phyloP scores from a whole-genome alignment of 1,284 basidiomycete species.

The Kalmanozyma brasiliensis region DNA sequence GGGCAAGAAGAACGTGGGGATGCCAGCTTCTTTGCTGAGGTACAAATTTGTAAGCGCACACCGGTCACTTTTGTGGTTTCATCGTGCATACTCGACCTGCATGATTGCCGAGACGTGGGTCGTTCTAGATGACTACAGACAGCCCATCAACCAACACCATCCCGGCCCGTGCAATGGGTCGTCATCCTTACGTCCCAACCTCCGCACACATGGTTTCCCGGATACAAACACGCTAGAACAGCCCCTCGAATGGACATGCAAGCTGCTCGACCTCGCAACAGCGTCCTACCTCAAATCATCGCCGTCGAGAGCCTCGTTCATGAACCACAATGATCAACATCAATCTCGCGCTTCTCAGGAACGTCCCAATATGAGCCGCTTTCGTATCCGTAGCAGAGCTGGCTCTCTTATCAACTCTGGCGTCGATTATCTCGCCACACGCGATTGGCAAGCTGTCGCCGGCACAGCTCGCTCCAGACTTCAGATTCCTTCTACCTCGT shows the following conservation, averaged over 20 bases:
- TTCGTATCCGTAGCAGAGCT: constrained; percentile 37
- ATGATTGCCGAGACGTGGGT: constrained; percentile 1
- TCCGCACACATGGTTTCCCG: not conserved
- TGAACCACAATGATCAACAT: constrained; percentile 25
- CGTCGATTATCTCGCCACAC: constrained; percentile 37
- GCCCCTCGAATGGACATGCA: constrained; percentile 7
- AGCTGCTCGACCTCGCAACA: constrained; percentile 1
- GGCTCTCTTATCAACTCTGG: constrained; percentile 33
- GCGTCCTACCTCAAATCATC: not conserved
- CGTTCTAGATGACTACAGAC: no score
- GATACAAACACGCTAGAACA: not conserved
- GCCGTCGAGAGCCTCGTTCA: constrained; percentile 5
- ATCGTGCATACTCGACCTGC: not conserved
- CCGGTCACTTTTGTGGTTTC: constrained; percentile 1
- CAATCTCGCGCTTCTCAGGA: constrained; percentile 22
- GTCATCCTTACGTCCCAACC: not conserved
- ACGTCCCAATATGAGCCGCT: constrained; percentile 39
- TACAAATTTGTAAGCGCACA: no score
- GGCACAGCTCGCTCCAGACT: constrained; percentile 25
- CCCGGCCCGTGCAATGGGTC: not conserved
- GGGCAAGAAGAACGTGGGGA: constrained; percentile 3
- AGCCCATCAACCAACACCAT: constrained; percentile 4
- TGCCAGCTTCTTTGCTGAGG: no score
- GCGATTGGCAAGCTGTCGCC: constrained; percentile 40
- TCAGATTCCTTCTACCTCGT: constrained; percentile 19